A percentile compares a stretch with the other conserved stretches of the same genome.
These are phyloP conservation scores for Aureobasidium sp. DNA, from an alignment of 2,329 filamentous ascomycete genomes.

Conservation along the genomic window DNA sequence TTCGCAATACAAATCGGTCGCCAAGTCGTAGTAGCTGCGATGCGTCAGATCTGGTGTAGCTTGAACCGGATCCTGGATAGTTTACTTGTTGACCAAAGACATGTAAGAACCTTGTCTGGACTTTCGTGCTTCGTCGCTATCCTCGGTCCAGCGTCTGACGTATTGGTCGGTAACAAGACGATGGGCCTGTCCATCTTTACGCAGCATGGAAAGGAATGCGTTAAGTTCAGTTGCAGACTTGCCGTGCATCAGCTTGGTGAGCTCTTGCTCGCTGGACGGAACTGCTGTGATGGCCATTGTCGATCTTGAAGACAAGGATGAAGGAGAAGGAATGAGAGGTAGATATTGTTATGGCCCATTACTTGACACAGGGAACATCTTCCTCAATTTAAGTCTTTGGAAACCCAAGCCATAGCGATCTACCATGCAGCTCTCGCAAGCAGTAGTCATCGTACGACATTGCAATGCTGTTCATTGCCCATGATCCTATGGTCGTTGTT, in stretches of 20 bases:
- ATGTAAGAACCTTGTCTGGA: conserved; percentile 68
- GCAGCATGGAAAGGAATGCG: conserved; percentile 75
- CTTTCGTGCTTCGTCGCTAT: conserved; percentile 82
- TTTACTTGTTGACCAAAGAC: conserved; percentile 73
- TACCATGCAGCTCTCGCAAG: not conserved
- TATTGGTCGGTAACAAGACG: conserved; percentile 81
- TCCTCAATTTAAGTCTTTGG: not conserved
- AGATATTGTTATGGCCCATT: not conserved
- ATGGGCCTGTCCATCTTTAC: conserved; percentile 73
- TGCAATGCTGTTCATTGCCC: not conserved
- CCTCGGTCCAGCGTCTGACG: conserved; percentile 93
- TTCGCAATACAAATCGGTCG: conserved; percentile 64
- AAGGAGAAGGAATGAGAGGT: not conserved
- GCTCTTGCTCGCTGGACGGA: not conserved
- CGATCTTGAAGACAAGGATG: not conserved
- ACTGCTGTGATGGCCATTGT: not conserved
- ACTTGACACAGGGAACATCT: no score
- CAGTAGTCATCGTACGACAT: not conserved
- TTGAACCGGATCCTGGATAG: not conserved
- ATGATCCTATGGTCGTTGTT: not conserved
- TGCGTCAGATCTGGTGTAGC: conserved; percentile 51
- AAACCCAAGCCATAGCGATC: not conserved
- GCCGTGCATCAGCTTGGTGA: conserved; percentile 60
- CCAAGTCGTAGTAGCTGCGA: conserved; percentile 58
- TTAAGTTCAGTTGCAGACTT: conserved; percentile 69